Conservation (phyloP, 352 stramenopile species). For the Aphanomyces stellatus region DNA sequence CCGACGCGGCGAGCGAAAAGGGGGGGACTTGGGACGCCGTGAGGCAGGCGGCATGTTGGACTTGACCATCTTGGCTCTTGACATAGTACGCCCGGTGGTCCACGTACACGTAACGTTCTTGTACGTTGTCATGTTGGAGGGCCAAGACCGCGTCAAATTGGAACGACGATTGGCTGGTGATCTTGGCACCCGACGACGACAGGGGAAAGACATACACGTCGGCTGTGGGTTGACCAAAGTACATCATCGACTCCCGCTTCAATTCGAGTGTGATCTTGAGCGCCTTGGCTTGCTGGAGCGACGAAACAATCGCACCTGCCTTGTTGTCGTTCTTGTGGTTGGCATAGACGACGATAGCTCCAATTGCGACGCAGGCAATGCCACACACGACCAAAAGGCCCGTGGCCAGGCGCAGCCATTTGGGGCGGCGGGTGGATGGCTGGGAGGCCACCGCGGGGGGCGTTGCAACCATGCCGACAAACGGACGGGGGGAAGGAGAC, state of each 20-base stretch:
- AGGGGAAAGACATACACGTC: conserved; percentile 3
- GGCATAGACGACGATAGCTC: too few relatives aligned
- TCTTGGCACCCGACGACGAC: too few relatives aligned
- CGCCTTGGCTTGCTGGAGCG: too few relatives aligned
- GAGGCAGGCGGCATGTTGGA: not conserved
- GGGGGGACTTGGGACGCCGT: not conserved
- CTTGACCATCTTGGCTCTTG: not conserved
- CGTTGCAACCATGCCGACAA: too few relatives aligned
- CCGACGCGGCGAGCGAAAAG: not conserved
- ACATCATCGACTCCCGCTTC: not conserved
- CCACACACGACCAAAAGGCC: too few relatives aligned
- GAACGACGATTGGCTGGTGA: not conserved
- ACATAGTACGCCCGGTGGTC: conserved; percentile 1
- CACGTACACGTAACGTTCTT: not conserved
- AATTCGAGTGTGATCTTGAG: not conserved
- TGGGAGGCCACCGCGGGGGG: too few relatives aligned
- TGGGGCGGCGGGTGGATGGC: too few relatives aligned
- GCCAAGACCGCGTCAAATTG: not conserved
- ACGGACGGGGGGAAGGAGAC: too few relatives aligned
- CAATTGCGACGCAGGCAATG: too few relatives aligned
- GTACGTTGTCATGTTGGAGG: not conserved
- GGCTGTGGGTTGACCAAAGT: not conserved
- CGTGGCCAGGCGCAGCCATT: too few relatives aligned
- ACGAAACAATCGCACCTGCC: too few relatives aligned
- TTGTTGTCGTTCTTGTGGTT: too few relatives aligned